These are phyloP conservation scores for Theobroma cacao DNA, from an alignment of 345 rosid species.

Conservation along the genomic window DNA sequence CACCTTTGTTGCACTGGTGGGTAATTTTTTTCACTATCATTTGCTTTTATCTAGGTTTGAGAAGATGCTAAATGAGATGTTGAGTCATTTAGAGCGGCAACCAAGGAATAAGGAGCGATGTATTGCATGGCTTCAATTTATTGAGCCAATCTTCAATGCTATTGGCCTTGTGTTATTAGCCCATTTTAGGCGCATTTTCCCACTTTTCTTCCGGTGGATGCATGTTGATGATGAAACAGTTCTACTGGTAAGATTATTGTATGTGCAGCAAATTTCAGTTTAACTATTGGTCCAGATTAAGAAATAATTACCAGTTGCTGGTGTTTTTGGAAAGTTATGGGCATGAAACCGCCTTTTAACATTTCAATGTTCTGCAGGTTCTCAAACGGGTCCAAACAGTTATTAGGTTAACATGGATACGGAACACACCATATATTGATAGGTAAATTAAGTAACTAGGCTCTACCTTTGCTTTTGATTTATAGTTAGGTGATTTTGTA, in stretches of 20 bases:
- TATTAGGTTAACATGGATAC: constrained; percentile 76
- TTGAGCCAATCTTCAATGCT: constrained; percentile 63
- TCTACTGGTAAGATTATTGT: constrained; percentile 49
- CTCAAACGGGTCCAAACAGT: constrained; percentile 55
- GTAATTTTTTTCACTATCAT: neutral
- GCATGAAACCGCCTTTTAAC: neutral
- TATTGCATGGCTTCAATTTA: constrained; percentile 59
- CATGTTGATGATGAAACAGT: constrained; percentile 83
- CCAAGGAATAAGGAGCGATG: constrained; percentile 69
- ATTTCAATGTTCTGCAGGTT: constrained; percentile 49
- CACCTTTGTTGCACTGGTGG: neutral
- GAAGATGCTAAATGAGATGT: constrained; percentile 72
- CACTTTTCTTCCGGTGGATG: constrained; percentile 83
- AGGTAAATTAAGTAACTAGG: constrained; percentile 41
- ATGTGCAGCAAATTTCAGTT: neutral
- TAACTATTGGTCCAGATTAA: neutral
- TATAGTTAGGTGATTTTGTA: neutral
- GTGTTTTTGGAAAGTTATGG: neutral
- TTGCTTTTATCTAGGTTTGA: constrained; percentile 49
- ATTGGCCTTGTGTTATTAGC: constrained; percentile 68
- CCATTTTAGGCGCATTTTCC: constrained; percentile 75
- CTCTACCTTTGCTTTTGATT: neutral
- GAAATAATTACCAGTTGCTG: neutral
- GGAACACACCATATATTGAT: constrained; percentile 64
- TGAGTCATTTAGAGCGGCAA: constrained; percentile 85